Percentiles rank a stretch among this genome's conserved stretches.
phyloP scores from a whole-genome alignment of 2,329 filamentous ascomycete genomes.

The Neurospora crassa region DNA sequence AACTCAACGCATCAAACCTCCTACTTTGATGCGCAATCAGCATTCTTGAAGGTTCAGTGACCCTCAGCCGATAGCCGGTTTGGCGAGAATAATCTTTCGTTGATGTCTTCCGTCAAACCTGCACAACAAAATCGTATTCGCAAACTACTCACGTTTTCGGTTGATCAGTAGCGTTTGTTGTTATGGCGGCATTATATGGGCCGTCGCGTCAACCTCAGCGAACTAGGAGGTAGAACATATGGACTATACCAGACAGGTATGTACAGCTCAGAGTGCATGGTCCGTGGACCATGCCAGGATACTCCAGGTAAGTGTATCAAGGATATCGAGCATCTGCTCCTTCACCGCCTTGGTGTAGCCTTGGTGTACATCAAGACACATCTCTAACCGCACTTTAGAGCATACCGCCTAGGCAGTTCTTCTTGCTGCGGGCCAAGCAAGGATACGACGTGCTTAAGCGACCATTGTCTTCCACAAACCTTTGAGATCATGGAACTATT shows the following conservation, averaged over 20 bases:
- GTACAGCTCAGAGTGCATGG: background rate
- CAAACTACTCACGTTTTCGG: background rate
- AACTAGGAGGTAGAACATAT: background rate
- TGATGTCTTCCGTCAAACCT: background rate
- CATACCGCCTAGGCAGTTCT: background rate
- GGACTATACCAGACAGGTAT: background rate
- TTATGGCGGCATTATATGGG: background rate
- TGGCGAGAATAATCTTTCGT: background rate
- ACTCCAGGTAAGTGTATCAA: background rate
- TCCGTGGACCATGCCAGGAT: background rate
- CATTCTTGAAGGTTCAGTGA: background rate
- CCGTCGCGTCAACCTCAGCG: background rate
- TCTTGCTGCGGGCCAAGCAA: background rate
- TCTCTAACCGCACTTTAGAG: background rate
- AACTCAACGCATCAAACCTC: background rate
- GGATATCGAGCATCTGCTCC: background rate
- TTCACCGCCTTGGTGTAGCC: background rate
- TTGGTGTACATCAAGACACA: background rate
- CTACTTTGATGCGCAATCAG: background rate
- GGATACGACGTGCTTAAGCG: background rate
- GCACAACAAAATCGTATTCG: background rate
- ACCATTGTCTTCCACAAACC: background rate
- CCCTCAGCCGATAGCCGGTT: background rate
- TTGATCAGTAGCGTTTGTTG: background rate
- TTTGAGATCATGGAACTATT: background rate